Evolutionary conservation across 352 stramenopile genomes (phyloP).

Genomic region (Phytophthora pluvialis): DNA sequence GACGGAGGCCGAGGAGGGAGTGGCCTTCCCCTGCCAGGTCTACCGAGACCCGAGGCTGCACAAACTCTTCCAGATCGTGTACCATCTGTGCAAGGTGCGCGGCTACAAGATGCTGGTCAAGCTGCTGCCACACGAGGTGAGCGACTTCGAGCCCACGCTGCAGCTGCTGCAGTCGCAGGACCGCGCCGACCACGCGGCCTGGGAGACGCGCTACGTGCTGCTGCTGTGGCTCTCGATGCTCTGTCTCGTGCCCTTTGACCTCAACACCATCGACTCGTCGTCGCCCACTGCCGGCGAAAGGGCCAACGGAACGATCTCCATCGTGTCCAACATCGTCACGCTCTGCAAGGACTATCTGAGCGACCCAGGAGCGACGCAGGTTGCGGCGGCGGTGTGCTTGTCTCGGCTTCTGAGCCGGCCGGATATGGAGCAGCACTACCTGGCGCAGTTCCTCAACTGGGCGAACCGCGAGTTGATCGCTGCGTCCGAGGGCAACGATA

Average conservation of each 20-base stretch:
- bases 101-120: slow-evolving; percentile 97
- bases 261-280: slow-evolving; percentile 95
- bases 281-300: slow-evolving; percentile 16
- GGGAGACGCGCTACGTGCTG: slow-evolving; percentile 87
- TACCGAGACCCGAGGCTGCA: slow-evolving; percentile 81
- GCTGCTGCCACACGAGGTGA: slow-evolving; percentile 95
- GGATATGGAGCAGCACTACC: slow-evolving; percentile 93
- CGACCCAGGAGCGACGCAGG: slow-evolving; percentile 86
- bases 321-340: slow-evolving; percentile 83
- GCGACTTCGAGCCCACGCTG: slow-evolving; percentile 96
- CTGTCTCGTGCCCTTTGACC: slow-evolving; percentile 97
- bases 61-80: slow-evolving; percentile 92
- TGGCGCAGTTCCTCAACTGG: slow-evolving; percentile 94
- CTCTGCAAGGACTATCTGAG: slow-evolving; percentile 89
- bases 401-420: slow-evolving; percentile 94
- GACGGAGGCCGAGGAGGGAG: slow-evolving; percentile 8
- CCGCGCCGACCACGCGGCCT: slow-evolving; percentile 69
- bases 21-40: slow-evolving; percentile 80
- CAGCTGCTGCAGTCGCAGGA: slow-evolving; percentile 90
- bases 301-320: slow-evolving; percentile 44
- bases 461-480: slow-evolving; percentile 66
- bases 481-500: slow-evolving; percentile 37
- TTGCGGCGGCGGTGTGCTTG: slow-evolving; percentile 95
- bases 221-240: slow-evolving; percentile 98
- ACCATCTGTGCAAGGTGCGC: slow-evolving; percentile 96